Conservation (phyloP, 2,329 filamentous ascomycete species). For the Akanthomyces uredinophilus region DNA sequence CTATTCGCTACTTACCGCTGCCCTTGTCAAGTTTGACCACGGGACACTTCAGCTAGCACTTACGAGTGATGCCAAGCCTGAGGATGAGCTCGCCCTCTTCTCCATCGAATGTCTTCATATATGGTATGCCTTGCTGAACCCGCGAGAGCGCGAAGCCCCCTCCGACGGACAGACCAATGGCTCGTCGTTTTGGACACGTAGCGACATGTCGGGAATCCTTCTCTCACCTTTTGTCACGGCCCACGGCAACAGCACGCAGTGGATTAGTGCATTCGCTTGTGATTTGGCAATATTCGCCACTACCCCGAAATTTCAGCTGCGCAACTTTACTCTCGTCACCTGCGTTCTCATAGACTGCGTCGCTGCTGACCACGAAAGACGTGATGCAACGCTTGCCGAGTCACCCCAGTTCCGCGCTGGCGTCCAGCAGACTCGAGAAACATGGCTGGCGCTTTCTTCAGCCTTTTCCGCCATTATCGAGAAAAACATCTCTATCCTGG, state of each 20-base stretch:
- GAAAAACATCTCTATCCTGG: conserved; percentile 49
- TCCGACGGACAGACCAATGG: background rate
- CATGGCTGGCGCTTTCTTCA: background rate
- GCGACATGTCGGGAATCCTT: background rate
- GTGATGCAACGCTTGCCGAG: background rate
- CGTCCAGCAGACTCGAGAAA: background rate
- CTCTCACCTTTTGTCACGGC: background rate
- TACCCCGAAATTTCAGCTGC: background rate
- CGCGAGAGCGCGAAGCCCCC: background rate
- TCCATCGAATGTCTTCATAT: background rate
- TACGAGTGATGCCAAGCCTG: background rate
- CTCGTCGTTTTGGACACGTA: background rate
- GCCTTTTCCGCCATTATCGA: conserved; percentile 36
- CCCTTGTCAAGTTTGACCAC: background rate
- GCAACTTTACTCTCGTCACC: background rate
- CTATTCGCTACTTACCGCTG: conserved; percentile 9
- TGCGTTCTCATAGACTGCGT: background rate
- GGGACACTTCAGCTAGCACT: background rate
- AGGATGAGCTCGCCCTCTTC: background rate
- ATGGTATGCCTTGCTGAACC: conserved; percentile 2
- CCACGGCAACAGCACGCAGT: background rate
- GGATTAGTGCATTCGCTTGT: background rate
- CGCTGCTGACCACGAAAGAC: background rate
- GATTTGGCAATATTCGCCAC: background rate
- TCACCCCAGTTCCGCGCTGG: no score